These are phyloP conservation scores for Artemisia annua DNA, from an alignment of 129 eudicot species.

Conservation along the genomic window DNA sequence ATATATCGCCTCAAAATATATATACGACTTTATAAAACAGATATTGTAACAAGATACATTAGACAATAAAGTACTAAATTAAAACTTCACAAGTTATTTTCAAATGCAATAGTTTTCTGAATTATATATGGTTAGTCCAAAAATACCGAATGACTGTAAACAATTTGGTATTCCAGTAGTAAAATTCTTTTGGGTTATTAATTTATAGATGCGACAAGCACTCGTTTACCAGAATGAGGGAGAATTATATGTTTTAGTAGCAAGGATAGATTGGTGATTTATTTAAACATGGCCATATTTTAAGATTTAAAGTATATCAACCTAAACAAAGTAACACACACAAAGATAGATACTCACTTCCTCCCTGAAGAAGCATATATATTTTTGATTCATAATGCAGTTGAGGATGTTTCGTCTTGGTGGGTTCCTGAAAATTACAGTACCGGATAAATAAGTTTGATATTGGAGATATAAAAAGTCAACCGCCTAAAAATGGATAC, in stretches of 20 bases:
- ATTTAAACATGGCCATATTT: conserved; percentile 1
- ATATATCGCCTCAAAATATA: neutral
- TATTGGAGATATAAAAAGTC: neutral
- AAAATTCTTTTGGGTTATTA: neutral
- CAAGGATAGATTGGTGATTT: neutral
- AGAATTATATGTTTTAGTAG: neutral
- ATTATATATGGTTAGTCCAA: too few relatives aligned
- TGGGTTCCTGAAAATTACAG: conserved; percentile 56
- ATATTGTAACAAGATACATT: neutral
- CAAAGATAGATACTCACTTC: conserved; percentile 47
- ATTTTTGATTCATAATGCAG: conserved; percentile 82
- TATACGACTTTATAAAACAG: neutral
- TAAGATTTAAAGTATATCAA: neutral
- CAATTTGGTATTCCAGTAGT: neutral
- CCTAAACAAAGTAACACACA: neutral
- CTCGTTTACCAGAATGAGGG: neutral
- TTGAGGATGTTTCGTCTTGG: conserved; percentile 83
- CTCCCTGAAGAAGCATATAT: conserved; percentile 81
- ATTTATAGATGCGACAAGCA: too few relatives aligned
- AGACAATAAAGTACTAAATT: neutral
- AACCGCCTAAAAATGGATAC: neutral
- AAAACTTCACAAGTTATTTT: neutral
- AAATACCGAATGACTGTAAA: too few relatives aligned
- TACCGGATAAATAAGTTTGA: neutral
- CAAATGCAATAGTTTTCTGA: too few relatives aligned